A percentile compares a stretch with the other conserved stretches of the same genome.
Conservation (phyloP, 345 rosid species). For the Limnanthes douglasii region DNA sequence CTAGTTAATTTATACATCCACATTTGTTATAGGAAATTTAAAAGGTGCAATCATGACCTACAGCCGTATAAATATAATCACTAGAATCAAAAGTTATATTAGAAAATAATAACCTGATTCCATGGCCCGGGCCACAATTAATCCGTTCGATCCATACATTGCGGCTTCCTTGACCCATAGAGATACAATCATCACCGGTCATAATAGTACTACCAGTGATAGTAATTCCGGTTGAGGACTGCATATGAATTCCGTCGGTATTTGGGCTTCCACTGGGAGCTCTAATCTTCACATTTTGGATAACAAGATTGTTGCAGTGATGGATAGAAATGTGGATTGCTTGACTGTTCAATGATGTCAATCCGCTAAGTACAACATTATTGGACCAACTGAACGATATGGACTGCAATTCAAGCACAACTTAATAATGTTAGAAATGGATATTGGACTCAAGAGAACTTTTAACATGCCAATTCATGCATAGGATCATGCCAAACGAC, state of each 20-base stretch:
- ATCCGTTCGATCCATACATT: slow-evolving; percentile 27
- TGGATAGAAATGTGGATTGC: slow-evolving; percentile 25
- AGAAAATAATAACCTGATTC: slow-evolving; percentile 22
- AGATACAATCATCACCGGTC: slow-evolving; percentile 52
- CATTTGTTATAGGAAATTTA: too few species aligned
- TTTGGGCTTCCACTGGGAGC: slow-evolving; percentile 39
- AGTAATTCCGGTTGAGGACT: slow-evolving; percentile 25
- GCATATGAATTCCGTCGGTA: slow-evolving; percentile 44
- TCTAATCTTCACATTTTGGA: slow-evolving; percentile 22
- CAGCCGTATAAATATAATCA: too few species aligned
- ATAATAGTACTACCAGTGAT: slow-evolving; percentile 17
- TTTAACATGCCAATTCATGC: neutral
- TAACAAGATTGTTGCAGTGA: slow-evolving; percentile 19
- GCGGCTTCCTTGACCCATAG: slow-evolving; percentile 37
- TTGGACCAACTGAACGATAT: slow-evolving; percentile 23
- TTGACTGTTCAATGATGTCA: slow-evolving; percentile 38
- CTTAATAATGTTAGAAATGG: neutral
- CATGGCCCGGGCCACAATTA: slow-evolving; percentile 58
- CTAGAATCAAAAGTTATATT: neutral
- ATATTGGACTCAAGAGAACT: neutral
- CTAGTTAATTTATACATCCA: too few species aligned
- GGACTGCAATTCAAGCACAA: slow-evolving; percentile 13
- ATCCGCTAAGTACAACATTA: slow-evolving; percentile 22
- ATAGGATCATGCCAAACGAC: too few species aligned
- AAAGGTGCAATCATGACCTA: too few species aligned